phyloP scores from a whole-genome alignment of 164 flowering plant species.

The grape (Vitis vinifera) region DNA sequence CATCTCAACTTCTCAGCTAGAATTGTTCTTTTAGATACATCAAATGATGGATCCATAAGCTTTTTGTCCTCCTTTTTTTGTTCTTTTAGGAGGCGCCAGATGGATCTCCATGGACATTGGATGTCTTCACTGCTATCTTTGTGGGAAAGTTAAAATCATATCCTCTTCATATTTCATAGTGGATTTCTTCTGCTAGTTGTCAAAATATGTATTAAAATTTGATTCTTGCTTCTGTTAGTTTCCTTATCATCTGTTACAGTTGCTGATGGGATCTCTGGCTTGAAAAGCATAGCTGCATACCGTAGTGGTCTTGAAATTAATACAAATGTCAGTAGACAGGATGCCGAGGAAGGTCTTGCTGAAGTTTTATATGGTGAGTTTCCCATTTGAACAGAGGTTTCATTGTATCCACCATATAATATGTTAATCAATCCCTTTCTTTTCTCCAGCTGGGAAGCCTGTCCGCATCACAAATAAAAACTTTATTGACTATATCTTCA shows the following conservation, averaged over 20 bases:
- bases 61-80: background rate
- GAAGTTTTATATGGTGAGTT: conserved; percentile 61
- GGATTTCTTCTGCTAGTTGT: conserved; percentile 1
- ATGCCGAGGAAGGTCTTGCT: conserved; percentile 74
- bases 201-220: conserved; percentile 1
- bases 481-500: conserved; percentile 76
- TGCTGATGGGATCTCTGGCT: conserved; percentile 52
- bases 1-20: too few relatives aligned
- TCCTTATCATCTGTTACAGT: conserved; percentile 60
- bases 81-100: conserved; percentile 42
- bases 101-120: conserved; percentile 75
- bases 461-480: conserved; percentile 70
- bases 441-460: conserved; percentile 71
- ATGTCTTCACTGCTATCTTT: conserved; percentile 58
- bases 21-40: background rate
- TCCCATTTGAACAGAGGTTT: background rate
- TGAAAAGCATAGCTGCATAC: conserved; percentile 94
- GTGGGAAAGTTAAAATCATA: conserved; percentile 64
- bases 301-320: conserved; percentile 85
- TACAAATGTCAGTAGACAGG: conserved; percentile 50
- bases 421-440: conserved; percentile 9
- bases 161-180: conserved; percentile 48
- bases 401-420: background rate
- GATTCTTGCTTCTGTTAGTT: conserved; percentile 6
- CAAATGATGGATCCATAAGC: background rate